These are phyloP conservation scores for Blumeria hordei DNA, from an alignment of 2,329 filamentous ascomycete species.

Conservation along the genomic window DNA sequence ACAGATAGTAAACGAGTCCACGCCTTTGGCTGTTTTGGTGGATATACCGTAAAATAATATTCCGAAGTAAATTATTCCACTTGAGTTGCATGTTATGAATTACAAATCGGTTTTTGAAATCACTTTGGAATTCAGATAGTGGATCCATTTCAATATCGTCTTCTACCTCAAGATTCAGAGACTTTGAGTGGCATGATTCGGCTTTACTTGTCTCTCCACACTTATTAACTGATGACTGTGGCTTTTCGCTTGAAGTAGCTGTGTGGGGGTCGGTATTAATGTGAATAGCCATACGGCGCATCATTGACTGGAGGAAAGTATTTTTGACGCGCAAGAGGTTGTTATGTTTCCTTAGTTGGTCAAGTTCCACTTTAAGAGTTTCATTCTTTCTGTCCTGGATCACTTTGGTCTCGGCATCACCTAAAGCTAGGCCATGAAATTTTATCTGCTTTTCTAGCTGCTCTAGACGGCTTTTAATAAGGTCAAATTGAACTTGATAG, in stretches of 20 bases:
- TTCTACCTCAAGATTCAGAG: constrained; percentile 8
- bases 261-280: constrained; percentile 6
- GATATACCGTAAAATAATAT: constrained; percentile 90
- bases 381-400: constrained; percentile 27
- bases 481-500: constrained; percentile 60
- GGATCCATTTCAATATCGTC: constrained; percentile 40
- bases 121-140: constrained; percentile 63
- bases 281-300: constrained; percentile 13
- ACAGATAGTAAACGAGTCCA: constrained; percentile 95
- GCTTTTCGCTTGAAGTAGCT: constrained; percentile 5
- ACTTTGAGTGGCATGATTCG: constrained; percentile 1
- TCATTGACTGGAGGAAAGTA: constrained; percentile 32
- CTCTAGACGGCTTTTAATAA: constrained; percentile 60
- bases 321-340: constrained; percentile 32
- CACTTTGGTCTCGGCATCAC: constrained; percentile 48
- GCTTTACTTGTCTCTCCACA: constrained; percentile 18
- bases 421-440: constrained; percentile 45
- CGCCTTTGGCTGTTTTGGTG: constrained; percentile 91
- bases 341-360: constrained; percentile 31
- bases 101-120: constrained; percentile 96
- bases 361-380: constrained; percentile 31
- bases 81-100: constrained; percentile 95
- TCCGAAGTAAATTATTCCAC: constrained; percentile 90
- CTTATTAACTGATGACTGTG: constrained; percentile 11
- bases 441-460: constrained; percentile 58